Conservation (phyloP, 2,329 filamentous ascomycete species). For the Phialemoniopsis sp. region DNA sequence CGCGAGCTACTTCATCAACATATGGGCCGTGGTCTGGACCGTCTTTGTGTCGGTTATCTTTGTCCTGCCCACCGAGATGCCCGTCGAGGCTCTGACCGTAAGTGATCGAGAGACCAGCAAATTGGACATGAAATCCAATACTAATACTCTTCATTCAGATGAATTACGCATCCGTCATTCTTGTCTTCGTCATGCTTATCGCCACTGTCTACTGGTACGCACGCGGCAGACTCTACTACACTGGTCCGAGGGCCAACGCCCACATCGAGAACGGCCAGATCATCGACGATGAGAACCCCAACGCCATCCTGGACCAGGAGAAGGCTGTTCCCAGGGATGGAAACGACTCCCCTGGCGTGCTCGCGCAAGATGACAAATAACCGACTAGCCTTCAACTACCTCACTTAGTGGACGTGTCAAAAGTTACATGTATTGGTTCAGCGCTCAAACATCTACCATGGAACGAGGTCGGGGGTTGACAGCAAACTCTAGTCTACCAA, state of each 20-base stretch:
- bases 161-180: slow-evolving; percentile 51
- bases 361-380: too few relatives aligned
- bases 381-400: too few relatives aligned
- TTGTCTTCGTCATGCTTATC: slow-evolving; percentile 38
- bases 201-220: slow-evolving; percentile 40
- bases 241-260: slow-evolving; percentile 32
- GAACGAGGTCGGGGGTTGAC: too few relatives aligned
- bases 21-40: slow-evolving; percentile 46
- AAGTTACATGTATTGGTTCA: too few relatives aligned
- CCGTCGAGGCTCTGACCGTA: slow-evolving; percentile 39
- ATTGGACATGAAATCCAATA: too few relatives aligned
- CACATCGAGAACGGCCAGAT: slow-evolving; percentile 17
- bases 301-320: too few relatives aligned
- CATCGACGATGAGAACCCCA: slow-evolving; percentile 10
- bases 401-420: too few relatives aligned
- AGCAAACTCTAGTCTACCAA: too few relatives aligned
- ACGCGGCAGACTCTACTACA: slow-evolving; percentile 40
- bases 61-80: slow-evolving; percentile 42
- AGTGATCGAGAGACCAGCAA: slow-evolving; percentile 34
- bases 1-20: slow-evolving; percentile 34
- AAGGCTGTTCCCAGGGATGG: too few relatives aligned
- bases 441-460: too few relatives aligned
- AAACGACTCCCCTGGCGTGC: too few relatives aligned
- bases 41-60: slow-evolving; percentile 50
- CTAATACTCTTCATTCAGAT: slow-evolving; percentile 26